Base-by-base conservation (phyloP, 192 early-diverging fungal genomes). In the Rhizophagus sp. region DNA sequence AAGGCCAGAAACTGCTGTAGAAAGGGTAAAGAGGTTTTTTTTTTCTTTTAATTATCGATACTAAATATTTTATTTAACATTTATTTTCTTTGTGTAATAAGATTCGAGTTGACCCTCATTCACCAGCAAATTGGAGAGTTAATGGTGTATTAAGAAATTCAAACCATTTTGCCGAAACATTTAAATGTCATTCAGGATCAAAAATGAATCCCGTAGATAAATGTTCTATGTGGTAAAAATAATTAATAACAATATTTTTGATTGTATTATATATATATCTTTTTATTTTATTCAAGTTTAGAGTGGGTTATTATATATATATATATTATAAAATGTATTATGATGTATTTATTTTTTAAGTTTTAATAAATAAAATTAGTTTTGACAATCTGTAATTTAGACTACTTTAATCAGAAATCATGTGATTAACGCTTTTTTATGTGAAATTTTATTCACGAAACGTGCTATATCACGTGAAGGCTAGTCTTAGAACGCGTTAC, bases 141-240 rank as follows among this genome's bases (percentile, higher is more conserved):
- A 92, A 89, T 24, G 94, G 93, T 13, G 91, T 88, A 11, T 81
- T 93, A 2, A 81, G 84, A 36, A 94, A 96, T 81, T 90, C 89
- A 0, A 52, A 82, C 15, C 81, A 90, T 19, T 96, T 96, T 88
- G 82, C 89, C 24, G 80, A 93, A 57, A 88, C 89, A 8, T 96
- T 92, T 78, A 78, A 88, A 22, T 95, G 95, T 82, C 77, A 87
- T n/a, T 47, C 76, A 9, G 90, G 89, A 10, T 81, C 84, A 3
- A 80, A 74, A 25, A 93, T 95, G 93, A 95, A 95, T 82, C 94
- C 94, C 22, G n/a, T 63, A 27, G 72, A 88, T 8, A 89, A 90
- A 77, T 92, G 91, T 77, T 70, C 47, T 33, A 22, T 78, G 6
- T 78, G 76, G 76, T 78, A 78, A 66, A 52, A 6, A 30, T 25